A percentile compares a stretch with the other conserved stretches of the same genome.
phyloP scores from a whole-genome alignment of 2,329 filamentous ascomycete genomes.

The Apiospora aurea region DNA sequence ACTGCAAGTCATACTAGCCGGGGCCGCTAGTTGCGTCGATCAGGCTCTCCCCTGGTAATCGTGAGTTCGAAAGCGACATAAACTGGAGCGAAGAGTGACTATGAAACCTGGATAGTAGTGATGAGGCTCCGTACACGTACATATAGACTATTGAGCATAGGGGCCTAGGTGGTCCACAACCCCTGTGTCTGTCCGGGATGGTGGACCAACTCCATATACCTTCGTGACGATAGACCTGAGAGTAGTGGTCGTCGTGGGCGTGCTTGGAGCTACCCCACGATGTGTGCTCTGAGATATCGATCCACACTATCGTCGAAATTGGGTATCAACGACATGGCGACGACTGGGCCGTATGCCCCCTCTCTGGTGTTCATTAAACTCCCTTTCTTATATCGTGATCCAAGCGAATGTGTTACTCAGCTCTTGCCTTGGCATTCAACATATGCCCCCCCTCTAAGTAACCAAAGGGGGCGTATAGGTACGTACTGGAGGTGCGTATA shows the following conservation, averaged over 20 bases:
- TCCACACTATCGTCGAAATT: not conserved
- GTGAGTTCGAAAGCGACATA: not conserved
- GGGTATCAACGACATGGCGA: not conserved
- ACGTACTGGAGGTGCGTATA: no score
- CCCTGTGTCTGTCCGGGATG: not conserved
- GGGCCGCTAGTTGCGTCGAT: not conserved
- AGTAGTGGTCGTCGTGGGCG: not conserved
- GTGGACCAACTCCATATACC: not conserved
- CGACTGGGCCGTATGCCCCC: not conserved
- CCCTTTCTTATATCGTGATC: not conserved
- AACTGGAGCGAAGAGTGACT: not conserved
- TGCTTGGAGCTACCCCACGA: not conserved
- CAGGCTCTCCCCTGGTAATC: not conserved
- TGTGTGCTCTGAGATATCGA: not conserved
- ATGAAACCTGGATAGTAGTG: not conserved
- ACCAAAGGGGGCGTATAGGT: no score
- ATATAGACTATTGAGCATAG: not conserved
- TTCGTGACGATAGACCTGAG: not conserved
- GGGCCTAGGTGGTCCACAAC: not conserved
- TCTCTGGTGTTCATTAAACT: not conserved
- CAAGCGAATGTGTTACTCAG: not conserved
- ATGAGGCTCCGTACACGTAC: not conserved
- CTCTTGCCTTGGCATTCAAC: not conserved
- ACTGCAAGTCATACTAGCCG: not conserved
- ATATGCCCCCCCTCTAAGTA: not conserved